phyloP scores from a whole-genome alignment of 371 early-diverging fungal genomes.

The Mortierella sp. region DNA sequence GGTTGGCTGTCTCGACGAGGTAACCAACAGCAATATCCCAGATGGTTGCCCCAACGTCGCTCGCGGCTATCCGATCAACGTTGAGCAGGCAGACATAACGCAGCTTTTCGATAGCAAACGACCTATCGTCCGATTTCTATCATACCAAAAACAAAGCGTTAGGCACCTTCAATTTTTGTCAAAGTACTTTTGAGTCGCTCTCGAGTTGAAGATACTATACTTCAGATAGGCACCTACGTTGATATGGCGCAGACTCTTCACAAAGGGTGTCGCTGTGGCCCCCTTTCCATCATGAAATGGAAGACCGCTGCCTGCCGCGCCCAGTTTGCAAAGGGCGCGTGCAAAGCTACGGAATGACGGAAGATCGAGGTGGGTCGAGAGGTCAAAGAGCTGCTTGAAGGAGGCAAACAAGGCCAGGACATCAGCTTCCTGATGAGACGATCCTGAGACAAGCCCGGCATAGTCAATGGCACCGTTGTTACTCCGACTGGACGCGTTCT shows the following conservation, averaged over 20 bases:
- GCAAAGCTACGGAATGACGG: constrained; percentile 77
- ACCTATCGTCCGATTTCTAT: constrained; percentile 78
- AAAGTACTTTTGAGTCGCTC: neutral
- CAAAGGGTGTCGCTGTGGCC: constrained; percentile 34
- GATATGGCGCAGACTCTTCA: constrained; percentile 49
- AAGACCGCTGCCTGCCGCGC: constrained; percentile 69
- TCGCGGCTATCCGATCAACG: constrained; percentile 74
- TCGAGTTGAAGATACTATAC: neutral
- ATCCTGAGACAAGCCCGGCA: constrained; percentile 31
- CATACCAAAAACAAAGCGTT: neutral
- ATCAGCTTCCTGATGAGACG: constrained; percentile 64
- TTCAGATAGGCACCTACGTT: constrained; percentile 39
- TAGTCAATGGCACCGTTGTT: constrained; percentile 24
- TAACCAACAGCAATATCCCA: constrained; percentile 85
- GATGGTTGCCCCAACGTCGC: constrained; percentile 59
- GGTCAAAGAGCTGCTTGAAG: constrained; percentile 82
- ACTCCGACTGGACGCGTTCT: neutral
- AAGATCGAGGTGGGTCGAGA: constrained; percentile 73
- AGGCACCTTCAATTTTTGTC: neutral
- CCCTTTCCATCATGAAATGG: constrained; percentile 60
- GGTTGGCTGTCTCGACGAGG: constrained; percentile 86
- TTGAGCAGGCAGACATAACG: constrained; percentile 80
- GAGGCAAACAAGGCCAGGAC: constrained; percentile 66
- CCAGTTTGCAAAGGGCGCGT: constrained; percentile 77
- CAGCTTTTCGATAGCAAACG: constrained; percentile 89